Conservation (phyloP, 257 asterid species). For the Oldenlandia corymbosa region DNA sequence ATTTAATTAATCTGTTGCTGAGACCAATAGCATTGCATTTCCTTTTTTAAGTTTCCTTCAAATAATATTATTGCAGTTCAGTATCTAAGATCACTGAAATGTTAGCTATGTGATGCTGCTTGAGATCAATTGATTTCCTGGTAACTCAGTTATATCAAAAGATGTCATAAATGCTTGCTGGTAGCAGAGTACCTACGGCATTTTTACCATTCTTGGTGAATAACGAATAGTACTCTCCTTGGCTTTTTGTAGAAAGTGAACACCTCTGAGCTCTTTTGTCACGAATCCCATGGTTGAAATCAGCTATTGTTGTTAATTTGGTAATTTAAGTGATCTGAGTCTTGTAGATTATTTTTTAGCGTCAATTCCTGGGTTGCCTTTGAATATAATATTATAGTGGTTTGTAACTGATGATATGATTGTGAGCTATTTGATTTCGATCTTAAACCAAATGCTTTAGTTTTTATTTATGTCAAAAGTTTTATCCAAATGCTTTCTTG, state of each 20-base stretch:
- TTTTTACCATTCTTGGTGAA: not conserved
- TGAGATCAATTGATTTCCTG: not conserved
- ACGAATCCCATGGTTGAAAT: too few species aligned
- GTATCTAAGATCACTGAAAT: not conserved
- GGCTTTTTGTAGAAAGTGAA: not conserved
- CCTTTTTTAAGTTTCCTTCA: not conserved
- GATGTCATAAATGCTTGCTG: not conserved
- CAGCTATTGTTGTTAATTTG: too few species aligned
- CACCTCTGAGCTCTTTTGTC: too few species aligned
- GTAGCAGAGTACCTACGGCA: not conserved
- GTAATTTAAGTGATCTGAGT: too few species aligned
- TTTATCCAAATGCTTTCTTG: not conserved
- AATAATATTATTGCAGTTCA: not conserved
- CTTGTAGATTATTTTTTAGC: too few species aligned
- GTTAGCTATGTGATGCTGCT: not conserved
- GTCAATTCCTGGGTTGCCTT: too few species aligned
- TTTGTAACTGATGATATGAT: too few species aligned
- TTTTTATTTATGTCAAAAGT: not conserved
- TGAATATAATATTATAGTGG: too few species aligned
- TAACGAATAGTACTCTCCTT: not conserved
- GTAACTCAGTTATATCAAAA: not conserved
- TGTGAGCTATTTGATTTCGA: too few species aligned
- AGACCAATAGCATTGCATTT: not conserved
- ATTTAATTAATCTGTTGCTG: too few species aligned
- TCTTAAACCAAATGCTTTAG: too few species aligned